A percentile compares a stretch with the other conserved stretches of the same genome.
phyloP scores from a whole-genome alignment of 2,329 filamentous ascomycete species.

The Fusarium albosuccineum region DNA sequence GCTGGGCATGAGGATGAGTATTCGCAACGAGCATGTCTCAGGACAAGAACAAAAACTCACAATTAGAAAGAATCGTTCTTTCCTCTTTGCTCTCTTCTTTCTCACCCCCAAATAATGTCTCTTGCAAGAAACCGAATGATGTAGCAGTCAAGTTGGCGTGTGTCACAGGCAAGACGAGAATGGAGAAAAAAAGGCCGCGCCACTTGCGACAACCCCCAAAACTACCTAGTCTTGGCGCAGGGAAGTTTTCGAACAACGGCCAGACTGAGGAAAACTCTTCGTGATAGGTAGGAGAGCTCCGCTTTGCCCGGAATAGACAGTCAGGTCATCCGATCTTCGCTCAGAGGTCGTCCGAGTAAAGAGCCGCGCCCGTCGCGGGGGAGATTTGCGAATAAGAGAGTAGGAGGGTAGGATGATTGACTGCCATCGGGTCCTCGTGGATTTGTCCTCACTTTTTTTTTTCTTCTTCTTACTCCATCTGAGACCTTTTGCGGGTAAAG shows the following conservation, averaged over 20 bases:
- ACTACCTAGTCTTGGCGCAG: slow-evolving; percentile 38
- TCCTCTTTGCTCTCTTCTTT: not conserved
- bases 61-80: not conserved
- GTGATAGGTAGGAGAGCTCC: slow-evolving; percentile 25
- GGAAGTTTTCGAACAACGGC: slow-evolving; percentile 1
- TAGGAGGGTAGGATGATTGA: not conserved
- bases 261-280: slow-evolving; percentile 5
- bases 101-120: not conserved
- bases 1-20: not conserved
- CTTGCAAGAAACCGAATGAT: slow-evolving; percentile 14
- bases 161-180: slow-evolving; percentile 2
- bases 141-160: slow-evolving; percentile 5
- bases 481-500: not conserved
- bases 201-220: slow-evolving; percentile 28
- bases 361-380: not conserved
- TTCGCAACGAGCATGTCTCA: not conserved
- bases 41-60: slow-evolving; percentile 9
- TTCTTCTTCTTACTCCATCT: not conserved
- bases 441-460: no score
- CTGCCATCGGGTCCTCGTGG: not conserved
- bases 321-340: slow-evolving; percentile 34
- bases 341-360: slow-evolving; percentile 10
- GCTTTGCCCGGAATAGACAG: slow-evolving; percentile 18
- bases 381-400: not conserved
- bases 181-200: slow-evolving; percentile 23